A percentile compares a stretch with the other conserved stretches of the same genome.
phyloP scores from a whole-genome alignment of 345 rosid species.

The Cardamine occulta region DNA sequence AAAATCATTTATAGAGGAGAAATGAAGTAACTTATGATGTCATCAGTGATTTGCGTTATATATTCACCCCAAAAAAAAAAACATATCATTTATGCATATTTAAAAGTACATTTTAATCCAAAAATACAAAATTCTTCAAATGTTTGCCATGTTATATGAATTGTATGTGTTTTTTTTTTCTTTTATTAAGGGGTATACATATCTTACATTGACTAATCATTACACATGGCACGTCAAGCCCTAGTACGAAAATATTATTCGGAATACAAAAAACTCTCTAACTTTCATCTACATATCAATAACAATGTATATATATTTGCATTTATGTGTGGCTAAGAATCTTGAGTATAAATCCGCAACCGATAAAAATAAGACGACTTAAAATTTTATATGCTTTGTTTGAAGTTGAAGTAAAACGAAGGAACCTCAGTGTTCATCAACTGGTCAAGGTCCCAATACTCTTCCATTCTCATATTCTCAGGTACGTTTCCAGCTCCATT shows the following conservation, averaged over 20 bases:
- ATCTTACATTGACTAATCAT: slow-evolving; percentile 32
- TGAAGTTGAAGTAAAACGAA: slow-evolving; percentile 62
- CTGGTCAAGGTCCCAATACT: slow-evolving; percentile 82
- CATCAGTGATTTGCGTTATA: neutral
- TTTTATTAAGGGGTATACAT: slow-evolving; percentile 14
- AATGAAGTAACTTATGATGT: neutral
- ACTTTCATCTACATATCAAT: slow-evolving; percentile 30
- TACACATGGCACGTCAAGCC: slow-evolving; percentile 26
- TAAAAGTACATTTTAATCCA: neutral
- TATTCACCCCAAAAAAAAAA: neutral
- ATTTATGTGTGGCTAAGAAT: slow-evolving; percentile 36
- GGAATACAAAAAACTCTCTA: slow-evolving; percentile 32
- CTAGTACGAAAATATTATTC: slow-evolving; percentile 22
- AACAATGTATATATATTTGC: slow-evolving; percentile 38
- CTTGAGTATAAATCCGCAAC: slow-evolving; percentile 14
- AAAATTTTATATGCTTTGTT: slow-evolving; percentile 33
- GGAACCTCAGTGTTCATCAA: slow-evolving; percentile 70
- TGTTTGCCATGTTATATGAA: neutral
- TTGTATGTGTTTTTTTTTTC: slow-evolving; percentile 29
- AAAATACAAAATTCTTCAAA: neutral
- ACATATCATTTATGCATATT: neutral
- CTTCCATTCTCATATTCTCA: slow-evolving; percentile 48
- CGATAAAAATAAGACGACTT: slow-evolving; percentile 5
- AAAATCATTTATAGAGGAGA: neutral
- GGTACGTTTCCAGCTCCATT: slow-evolving; percentile 17